Evolutionary conservation across 441 rosid species (phyloP).

Genomic region (Bocquillonia castaneifolia): DNA sequence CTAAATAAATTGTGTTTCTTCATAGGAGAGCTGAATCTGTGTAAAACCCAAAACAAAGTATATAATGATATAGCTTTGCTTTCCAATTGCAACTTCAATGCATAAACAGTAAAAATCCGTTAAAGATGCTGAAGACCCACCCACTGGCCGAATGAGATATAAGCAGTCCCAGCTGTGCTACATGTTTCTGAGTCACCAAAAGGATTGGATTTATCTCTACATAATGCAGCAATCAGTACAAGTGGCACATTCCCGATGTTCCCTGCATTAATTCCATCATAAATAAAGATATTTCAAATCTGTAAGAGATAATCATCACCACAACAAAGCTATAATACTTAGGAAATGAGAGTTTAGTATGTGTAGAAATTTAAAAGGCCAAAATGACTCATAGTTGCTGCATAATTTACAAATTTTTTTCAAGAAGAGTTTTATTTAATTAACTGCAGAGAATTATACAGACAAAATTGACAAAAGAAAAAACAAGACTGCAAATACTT

Average conservation of each 20-base stretch:
- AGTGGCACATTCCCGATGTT: constrained; percentile 98
- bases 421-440: background rate
- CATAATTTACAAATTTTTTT: background rate
- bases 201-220: constrained; percentile 78
- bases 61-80: too few species aligned
- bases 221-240: constrained; percentile 81
- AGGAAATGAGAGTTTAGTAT: background rate
- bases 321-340: constrained; percentile 2
- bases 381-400: background rate
- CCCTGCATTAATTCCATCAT: constrained; percentile 43
- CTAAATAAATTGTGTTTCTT: background rate
- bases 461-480: background rate
- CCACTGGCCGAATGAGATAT: constrained; percentile 98
- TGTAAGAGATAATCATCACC: background rate
- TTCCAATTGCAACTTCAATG: constrained; percentile 4
- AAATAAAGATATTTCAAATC: constrained; percentile 5
- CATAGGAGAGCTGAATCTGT: background rate
- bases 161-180: constrained; percentile 81
- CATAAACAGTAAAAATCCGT: constrained; percentile 4
- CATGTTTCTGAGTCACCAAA: constrained; percentile 81
- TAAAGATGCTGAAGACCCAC: constrained; percentile 33
- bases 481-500: background rate
- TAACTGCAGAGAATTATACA: background rate
- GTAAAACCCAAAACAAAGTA: background rate
- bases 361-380: background rate